Evolutionary conservation across 257 asterid genomes (phyloP).

Genomic region (Penstemon eatonii): DNA sequence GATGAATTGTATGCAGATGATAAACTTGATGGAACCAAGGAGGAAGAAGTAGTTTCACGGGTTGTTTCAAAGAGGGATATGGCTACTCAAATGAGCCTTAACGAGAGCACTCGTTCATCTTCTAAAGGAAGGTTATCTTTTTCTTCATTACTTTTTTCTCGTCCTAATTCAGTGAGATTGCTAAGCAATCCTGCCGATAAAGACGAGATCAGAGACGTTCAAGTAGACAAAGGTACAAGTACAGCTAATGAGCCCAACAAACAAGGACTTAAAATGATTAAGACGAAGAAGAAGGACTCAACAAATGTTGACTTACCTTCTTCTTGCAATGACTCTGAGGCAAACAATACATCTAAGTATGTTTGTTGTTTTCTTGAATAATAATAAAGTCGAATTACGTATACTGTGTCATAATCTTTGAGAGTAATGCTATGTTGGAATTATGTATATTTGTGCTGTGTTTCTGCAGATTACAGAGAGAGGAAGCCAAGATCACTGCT

Average conservation of each 20-base stretch:
- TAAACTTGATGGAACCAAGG: constrained; percentile 36
- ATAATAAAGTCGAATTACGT: too few relatives aligned
- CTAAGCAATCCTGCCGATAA: constrained; percentile 33
- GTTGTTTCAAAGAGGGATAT: constrained; percentile 62
- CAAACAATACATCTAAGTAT: constrained; percentile 49
- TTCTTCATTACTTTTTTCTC: constrained; percentile 40
- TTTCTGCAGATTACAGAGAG: constrained; percentile 58
- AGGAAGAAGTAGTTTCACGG: constrained; percentile 33
- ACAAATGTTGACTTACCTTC: constrained; percentile 29
- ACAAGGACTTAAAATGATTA: constrained; percentile 31
- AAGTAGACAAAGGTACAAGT: constrained; percentile 63
- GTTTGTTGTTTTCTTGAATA: neutral
- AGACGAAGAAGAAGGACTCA: constrained; percentile 16
- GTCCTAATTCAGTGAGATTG: constrained; percentile 30
- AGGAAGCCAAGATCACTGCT: constrained; percentile 70
- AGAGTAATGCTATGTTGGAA: too few relatives aligned
- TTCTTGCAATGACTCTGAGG: constrained; percentile 43
- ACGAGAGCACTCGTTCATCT: constrained; percentile 58
- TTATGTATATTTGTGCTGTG: neutral
- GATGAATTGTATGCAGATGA: constrained; percentile 46
- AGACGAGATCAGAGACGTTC: constrained; percentile 76
- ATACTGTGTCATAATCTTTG: too few relatives aligned
- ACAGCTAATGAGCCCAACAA: constrained; percentile 41
- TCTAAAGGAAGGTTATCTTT: constrained; percentile 50
- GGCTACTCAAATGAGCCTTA: constrained; percentile 96